Conservation (phyloP, 2,329 filamentous ascomycete genomes). For the Mollisiaceae sp. region DNA sequence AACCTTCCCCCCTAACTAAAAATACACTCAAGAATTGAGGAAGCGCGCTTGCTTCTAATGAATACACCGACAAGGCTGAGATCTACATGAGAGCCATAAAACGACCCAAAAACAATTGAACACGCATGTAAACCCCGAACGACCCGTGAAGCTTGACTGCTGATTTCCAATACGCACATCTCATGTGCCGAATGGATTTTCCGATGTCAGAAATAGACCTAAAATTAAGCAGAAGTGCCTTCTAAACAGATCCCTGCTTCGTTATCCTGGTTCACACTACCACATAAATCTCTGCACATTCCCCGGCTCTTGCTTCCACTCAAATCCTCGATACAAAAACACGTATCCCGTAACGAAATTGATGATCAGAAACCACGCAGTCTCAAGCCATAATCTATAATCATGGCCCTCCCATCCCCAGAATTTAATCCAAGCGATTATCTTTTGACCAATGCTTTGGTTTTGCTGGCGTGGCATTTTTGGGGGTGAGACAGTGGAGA, state of each 20-base stretch:
- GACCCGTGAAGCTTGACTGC: too few species aligned
- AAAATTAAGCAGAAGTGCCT: too few species aligned
- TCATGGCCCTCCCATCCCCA: conserved; percentile 28
- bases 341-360: conserved; percentile 72
- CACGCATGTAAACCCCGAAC: too few species aligned
- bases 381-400: conserved; percentile 61
- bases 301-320: conserved; percentile 59
- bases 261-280: conserved; percentile 47
- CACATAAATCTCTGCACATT: conserved; percentile 81
- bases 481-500: conserved; percentile 56
- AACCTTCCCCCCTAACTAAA: too few species aligned
- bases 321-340: conserved; percentile 71
- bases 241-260: background rate
- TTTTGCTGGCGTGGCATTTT: background rate
- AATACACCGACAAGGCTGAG: too few species aligned
- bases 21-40: too few species aligned
- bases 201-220: too few species aligned
- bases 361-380: conserved; percentile 69
- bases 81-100: too few species aligned
- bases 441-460: background rate
- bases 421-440: conserved; percentile 1
- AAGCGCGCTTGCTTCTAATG: too few species aligned
- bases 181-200: too few species aligned
- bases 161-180: too few species aligned
- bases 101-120: too few species aligned